These are phyloP conservation scores for Agrocybe praecox DNA, from an alignment of 768 basidiomycete species.

Conservation along the genomic window DNA sequence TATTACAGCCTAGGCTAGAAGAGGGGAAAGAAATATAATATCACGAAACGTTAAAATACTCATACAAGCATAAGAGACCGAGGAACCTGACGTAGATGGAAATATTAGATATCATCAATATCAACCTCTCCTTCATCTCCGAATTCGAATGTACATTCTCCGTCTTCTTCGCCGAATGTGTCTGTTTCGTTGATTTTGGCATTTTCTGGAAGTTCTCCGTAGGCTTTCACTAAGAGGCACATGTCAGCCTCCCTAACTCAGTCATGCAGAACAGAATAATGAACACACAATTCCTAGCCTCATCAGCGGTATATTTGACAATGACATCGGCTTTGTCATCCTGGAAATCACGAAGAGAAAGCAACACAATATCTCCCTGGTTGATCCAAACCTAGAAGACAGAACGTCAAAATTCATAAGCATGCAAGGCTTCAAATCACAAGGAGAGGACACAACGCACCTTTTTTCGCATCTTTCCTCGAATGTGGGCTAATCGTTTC, in stretches of 20 bases:
- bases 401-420: constrained; percentile 4
- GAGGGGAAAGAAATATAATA: constrained; percentile 11
- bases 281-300: constrained; percentile 68
- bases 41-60: constrained; percentile 20
- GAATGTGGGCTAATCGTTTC: constrained; percentile 95
- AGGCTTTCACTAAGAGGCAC: constrained; percentile 82
- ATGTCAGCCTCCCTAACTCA: background rate
- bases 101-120: constrained; percentile 81
- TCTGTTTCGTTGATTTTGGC: constrained; percentile 98
- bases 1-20: background rate
- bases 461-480: constrained; percentile 99
- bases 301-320: constrained; percentile 97
- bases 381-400: constrained; percentile 92
- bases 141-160: constrained; percentile 89
- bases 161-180: constrained; percentile 88
- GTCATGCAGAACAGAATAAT: background rate
- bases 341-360: constrained; percentile 97
- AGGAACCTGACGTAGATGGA: constrained; percentile 14
- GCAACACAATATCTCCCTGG: constrained; percentile 93
- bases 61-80: constrained; percentile 14
- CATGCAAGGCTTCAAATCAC: background rate
- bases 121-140: constrained; percentile 88
- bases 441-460: constrained; percentile 40
- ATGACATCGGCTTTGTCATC: constrained; percentile 99
- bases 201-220: constrained; percentile 95